A percentile compares a stretch with the other conserved stretches of the same genome.
These are phyloP conservation scores for Hevea brasiliensis DNA, from an alignment of 345 rosid species.

Conservation along the genomic window DNA sequence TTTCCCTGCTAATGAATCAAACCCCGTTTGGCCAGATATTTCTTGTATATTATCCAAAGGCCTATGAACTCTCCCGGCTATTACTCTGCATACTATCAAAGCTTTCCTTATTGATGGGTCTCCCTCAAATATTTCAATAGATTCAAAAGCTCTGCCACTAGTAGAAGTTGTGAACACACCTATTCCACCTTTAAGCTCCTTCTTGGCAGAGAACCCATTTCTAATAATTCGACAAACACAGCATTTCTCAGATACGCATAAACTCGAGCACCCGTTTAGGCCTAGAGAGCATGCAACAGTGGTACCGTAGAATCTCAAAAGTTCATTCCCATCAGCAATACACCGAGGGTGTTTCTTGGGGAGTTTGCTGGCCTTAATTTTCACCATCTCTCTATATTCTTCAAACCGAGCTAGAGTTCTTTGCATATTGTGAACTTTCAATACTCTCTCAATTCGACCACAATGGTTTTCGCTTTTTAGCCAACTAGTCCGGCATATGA, in stretches of 20 bases:
- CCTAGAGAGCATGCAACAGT: constrained; percentile 88
- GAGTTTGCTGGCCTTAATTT: constrained; percentile 77
- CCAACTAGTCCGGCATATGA: constrained; percentile 92
- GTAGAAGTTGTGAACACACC: constrained; percentile 98
- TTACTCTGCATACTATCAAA: constrained; percentile 87
- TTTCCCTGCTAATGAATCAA: constrained; percentile 95
- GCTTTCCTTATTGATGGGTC: constrained; percentile 67
- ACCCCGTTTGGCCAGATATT: constrained; percentile 75
- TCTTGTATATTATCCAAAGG: constrained; percentile 89
- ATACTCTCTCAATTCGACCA: constrained; percentile 86
- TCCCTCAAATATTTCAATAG: constrained; percentile 43
- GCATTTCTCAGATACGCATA: constrained; percentile 76
- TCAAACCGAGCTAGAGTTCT: constrained; percentile 87
- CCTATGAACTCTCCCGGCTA: constrained; percentile 94
- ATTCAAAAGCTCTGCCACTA: constrained; percentile 87
- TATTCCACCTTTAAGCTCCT: constrained; percentile 70
- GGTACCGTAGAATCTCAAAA: constrained; percentile 84
- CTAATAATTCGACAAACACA: constrained; percentile 74
- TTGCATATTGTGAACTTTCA: constrained; percentile 96
- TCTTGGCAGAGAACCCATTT: constrained; percentile 78
- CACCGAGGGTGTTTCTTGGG: constrained; percentile 93
- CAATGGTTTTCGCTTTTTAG: constrained; percentile 78
- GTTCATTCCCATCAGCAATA: constrained; percentile 94
- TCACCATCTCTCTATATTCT: constrained; percentile 86
- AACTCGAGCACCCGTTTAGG: constrained; percentile 72